These are phyloP conservation scores for Conidiobolus incongruus DNA, from an alignment of 371 early-diverging fungal species.

Conservation along the genomic window DNA sequence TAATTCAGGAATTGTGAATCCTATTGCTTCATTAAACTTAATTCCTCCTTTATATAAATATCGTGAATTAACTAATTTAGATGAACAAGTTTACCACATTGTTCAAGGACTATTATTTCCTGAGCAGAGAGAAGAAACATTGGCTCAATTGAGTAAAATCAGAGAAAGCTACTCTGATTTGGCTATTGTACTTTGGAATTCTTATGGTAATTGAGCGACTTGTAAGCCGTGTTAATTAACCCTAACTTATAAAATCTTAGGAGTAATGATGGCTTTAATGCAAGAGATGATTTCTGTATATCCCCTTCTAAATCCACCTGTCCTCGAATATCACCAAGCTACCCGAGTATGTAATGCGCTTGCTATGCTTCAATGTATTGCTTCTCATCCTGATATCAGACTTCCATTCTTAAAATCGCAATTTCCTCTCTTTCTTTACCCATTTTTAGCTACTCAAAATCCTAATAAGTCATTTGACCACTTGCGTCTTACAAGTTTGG, in stretches of 20 bases:
- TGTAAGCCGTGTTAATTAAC: not conserved
- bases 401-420: constrained; percentile 80
- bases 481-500: constrained; percentile 74
- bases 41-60: no score
- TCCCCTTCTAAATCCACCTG: constrained; percentile 67
- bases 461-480: constrained; percentile 88
- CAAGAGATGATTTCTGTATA: constrained; percentile 91
- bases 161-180: constrained; percentile 86
- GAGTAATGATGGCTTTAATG: constrained; percentile 77
- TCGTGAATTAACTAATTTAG: no score
- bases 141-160: constrained; percentile 79
- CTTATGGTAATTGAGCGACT: constrained; percentile 37
- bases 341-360: constrained; percentile 93
- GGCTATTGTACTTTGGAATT: constrained; percentile 89
- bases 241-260: constrained; percentile 11
- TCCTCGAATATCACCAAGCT: constrained; percentile 65
- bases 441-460: constrained; percentile 93
- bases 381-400: constrained; percentile 82
- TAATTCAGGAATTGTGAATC: not conserved
- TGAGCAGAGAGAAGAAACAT: constrained; percentile 56
- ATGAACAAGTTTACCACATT: constrained; percentile 68
- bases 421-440: constrained; percentile 91
- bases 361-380: constrained; percentile 87
- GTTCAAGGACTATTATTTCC: constrained; percentile 68
- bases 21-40: not conserved